phyloP scores from a whole-genome alignment of 208 protist genomes.

The Balamuthia mandrillaris region DNA sequence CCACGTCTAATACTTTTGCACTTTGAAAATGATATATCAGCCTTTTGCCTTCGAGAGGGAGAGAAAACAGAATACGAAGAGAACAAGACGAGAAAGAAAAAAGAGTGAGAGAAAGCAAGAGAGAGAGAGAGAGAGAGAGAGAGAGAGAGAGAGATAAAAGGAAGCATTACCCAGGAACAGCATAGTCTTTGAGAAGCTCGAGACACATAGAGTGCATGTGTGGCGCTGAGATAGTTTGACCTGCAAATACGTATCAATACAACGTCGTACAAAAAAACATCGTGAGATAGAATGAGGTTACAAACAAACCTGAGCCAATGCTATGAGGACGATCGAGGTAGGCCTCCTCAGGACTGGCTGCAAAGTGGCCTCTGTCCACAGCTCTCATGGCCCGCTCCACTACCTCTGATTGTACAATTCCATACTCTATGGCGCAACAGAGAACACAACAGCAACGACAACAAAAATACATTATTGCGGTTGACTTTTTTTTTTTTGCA shows the following conservation, averaged over 20 bases:
- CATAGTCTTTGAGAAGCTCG: slow-evolving; percentile 41
- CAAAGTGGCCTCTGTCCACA: slow-evolving; percentile 12
- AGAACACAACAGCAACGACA: neutral
- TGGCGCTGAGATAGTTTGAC: slow-evolving; percentile 68
- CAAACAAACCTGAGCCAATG: neutral
- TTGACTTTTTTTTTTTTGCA: neutral
- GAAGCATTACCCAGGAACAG: slow-evolving; percentile 33
- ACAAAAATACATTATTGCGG: neutral
- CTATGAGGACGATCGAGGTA: slow-evolving; percentile 13
- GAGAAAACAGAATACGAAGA: no score
- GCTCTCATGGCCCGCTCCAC: slow-evolving; percentile 5
- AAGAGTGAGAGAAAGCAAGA: no score
- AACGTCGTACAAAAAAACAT: neutral
- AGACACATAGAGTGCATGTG: slow-evolving; percentile 71
- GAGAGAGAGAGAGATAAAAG: no score
- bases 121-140: no score
- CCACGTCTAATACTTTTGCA: slow-evolving; percentile 58
- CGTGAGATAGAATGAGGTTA: neutral
- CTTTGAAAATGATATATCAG: no score
- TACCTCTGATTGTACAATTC: neutral
- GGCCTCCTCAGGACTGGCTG: slow-evolving; percentile 5
- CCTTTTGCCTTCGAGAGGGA: no score
- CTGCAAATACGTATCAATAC: no score
- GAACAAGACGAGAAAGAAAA: no score
- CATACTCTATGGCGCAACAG: neutral